A percentile compares a stretch with the other conserved stretches of the same genome.
Evolutionary conservation across 1,284 basidiomycete species (phyloP).

Genomic region (Porogramme epimiltina): DNA sequence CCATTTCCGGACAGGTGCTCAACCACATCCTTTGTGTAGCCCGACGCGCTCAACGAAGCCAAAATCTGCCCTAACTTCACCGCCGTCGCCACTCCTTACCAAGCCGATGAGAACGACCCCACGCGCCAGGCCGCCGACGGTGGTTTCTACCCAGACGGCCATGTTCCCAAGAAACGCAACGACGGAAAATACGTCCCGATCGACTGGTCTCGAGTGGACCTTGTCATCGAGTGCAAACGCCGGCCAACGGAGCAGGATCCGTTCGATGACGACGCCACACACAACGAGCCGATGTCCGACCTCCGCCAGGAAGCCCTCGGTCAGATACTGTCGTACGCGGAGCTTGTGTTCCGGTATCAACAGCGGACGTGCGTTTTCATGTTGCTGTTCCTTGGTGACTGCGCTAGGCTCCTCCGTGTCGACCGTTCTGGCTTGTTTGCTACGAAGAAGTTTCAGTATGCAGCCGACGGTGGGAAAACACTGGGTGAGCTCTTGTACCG

Average conservation of each 20-base stretch:
- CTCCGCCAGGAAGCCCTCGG: neutral
- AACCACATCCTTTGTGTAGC: neutral
- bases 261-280: neutral
- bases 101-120: neutral
- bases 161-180: neutral
- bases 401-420: constrained; percentile 20
- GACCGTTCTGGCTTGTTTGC: constrained; percentile 21
- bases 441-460: constrained; percentile 14
- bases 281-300: neutral
- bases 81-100: neutral
- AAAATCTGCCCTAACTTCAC: constrained; percentile 1
- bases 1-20: too few species aligned
- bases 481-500: constrained; percentile 19
- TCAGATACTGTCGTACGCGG: neutral
- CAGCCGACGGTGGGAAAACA: neutral
- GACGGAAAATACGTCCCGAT: neutral
- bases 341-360: constrained; percentile 7
- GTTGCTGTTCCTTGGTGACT: constrained; percentile 11
- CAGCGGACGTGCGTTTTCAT: constrained; percentile 13
- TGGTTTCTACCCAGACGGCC: constrained; percentile 1
- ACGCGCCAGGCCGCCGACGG: neutral
- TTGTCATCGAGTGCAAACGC: constrained; percentile 6
- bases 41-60: constrained; percentile 3
- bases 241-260: neutral
- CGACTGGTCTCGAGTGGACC: constrained; percentile 6